Conservation (phyloP, 108 stramenopile species). For the Cyclotella choctawhatcheeana region DNA sequence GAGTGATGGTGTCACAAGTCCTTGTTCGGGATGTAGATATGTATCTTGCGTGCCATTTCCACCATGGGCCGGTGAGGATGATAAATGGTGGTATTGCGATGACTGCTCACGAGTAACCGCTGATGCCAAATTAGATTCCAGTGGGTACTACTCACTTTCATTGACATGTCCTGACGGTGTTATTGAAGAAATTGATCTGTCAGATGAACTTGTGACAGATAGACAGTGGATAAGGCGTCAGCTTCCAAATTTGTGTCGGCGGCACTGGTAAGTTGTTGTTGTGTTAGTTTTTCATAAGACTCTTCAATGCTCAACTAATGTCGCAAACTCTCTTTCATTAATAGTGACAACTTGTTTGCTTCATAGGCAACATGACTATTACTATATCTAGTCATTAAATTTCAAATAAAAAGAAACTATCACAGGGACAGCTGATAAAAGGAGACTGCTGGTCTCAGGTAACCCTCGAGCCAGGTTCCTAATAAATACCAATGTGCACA, state of each 20-base stretch:
- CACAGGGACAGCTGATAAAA: too few relatives aligned
- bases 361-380: too few relatives aligned
- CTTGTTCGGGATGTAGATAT: constrained; percentile 77
- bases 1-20: constrained; percentile 62
- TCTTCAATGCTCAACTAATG: too few relatives aligned
- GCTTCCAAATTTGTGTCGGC: constrained; percentile 63
- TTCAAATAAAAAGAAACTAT: too few relatives aligned
- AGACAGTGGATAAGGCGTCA: constrained; percentile 54
- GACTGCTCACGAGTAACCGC: constrained; percentile 68
- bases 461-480: too few relatives aligned
- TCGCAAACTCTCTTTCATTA: too few relatives aligned
- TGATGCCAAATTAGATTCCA: constrained; percentile 56
- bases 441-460: too few relatives aligned
- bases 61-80: constrained; percentile 52
- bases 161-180: constrained; percentile 73
- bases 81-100: constrained; percentile 94
- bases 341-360: constrained; percentile 61
- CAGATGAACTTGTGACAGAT: constrained; percentile 57
- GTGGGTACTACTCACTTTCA: constrained; percentile 53
- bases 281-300: too few relatives aligned
- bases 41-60: constrained; percentile 89
- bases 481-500: too few relatives aligned
- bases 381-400: too few relatives aligned
- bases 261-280: too few relatives aligned
- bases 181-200: constrained; percentile 58